Conservation (phyloP, 2,329 filamentous ascomycete genomes). For the Fusarium sp. region DNA sequence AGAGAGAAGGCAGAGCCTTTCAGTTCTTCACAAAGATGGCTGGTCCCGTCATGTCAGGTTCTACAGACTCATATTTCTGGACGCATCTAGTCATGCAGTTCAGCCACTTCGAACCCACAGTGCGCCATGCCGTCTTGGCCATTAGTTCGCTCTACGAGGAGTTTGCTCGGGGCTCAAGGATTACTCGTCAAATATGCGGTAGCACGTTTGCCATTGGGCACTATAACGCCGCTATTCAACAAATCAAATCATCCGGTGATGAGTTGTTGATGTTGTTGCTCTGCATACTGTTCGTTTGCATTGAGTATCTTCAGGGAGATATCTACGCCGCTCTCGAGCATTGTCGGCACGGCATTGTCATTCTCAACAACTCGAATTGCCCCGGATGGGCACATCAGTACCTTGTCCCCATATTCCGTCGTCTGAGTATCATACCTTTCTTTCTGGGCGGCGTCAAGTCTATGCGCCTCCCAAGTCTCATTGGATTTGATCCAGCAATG, state of each 20-base stretch:
- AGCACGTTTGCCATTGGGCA: constrained; percentile 18
- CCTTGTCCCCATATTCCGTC: constrained; percentile 18
- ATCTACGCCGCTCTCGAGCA: constrained; percentile 16
- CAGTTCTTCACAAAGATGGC: constrained; percentile 27
- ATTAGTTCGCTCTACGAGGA: constrained; percentile 31
- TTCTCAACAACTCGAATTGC: neutral
- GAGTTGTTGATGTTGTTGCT: constrained; percentile 16
- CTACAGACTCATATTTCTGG: constrained; percentile 34
- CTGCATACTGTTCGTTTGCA: constrained; percentile 28
- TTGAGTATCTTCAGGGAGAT: constrained; percentile 26
- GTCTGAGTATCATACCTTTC: constrained; percentile 14
- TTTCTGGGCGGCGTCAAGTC: constrained; percentile 8
- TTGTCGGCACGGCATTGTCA: constrained; percentile 12
- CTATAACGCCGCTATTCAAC: constrained; percentile 23
- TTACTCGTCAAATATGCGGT: constrained; percentile 9
- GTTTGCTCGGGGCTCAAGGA: neutral
- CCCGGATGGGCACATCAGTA: constrained; percentile 9
- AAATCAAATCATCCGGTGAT: constrained; percentile 7
- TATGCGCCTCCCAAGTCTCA: neutral
- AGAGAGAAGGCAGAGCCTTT: constrained; percentile 16
- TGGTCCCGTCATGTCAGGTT: constrained; percentile 15
- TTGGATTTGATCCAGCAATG: neutral
- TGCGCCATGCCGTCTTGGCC: constrained; percentile 26
- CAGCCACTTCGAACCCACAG: constrained; percentile 24
- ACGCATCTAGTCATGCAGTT: constrained; percentile 36